These are phyloP conservation scores for Gastrolobium villosum DNA, from an alignment of 306 rosid genomes.

Conservation along the genomic window DNA sequence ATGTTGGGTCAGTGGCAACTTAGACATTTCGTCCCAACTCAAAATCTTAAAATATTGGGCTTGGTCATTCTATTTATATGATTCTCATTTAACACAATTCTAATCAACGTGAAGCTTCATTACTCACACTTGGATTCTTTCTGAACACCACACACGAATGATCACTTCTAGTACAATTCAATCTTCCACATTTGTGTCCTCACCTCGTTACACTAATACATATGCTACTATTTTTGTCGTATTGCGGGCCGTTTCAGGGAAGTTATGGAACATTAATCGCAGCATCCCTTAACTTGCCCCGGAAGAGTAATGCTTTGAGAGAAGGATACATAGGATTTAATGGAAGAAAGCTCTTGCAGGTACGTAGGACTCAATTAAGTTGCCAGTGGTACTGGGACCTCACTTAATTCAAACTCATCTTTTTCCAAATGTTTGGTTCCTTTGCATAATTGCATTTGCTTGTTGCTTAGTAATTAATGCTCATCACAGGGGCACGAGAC, in stretches of 20 bases:
- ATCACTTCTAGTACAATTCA: neutral
- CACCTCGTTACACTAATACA: neutral
- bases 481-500: conserved; percentile 53
- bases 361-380: neutral
- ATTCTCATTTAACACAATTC: no score
- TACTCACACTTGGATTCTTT: no score
- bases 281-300: conserved; percentile 63
- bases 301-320: conserved; percentile 58
- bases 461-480: neutral
- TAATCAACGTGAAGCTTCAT: no score
- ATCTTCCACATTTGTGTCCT: neutral
- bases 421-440: neutral
- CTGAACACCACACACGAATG: neutral
- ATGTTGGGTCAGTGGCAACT: no score
- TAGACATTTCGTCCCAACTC: no score
- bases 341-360: conserved; percentile 73
- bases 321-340: conserved; percentile 58
- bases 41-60: no score
- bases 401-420: neutral
- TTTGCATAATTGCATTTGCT: neutral
- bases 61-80: no score
- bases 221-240: neutral
- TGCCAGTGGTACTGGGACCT: neutral
- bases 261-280: conserved; percentile 83
- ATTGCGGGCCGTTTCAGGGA: conserved; percentile 54